Base-by-base conservation (phyloP, 441 rosid genomes). In the Erodium moschatum region DNA sequence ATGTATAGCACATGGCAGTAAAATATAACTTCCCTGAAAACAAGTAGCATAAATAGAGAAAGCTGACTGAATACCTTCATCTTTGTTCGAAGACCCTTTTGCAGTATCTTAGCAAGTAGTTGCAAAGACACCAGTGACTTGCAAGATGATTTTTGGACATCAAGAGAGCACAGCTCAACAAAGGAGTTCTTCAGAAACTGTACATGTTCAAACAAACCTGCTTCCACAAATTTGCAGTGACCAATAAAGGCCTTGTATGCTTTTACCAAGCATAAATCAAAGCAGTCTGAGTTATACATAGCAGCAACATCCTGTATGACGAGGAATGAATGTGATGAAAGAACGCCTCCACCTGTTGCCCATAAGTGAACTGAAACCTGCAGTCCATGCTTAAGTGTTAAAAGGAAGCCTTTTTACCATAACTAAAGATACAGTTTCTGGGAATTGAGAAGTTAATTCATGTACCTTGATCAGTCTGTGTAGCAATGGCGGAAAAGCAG, bases 291-390 rank as follows among this genome's bases (percentile, higher is more conserved):
- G 79, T 80, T 82, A 64, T 84, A 91, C 64, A 81, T 77, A 70
- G 71, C 50, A 69, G 85, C 81, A 71, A 90, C 87, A 67, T 80
- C 91, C 75, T 77, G 84, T 65, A 90, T 76, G 69, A 87, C 42
- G 58, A 85, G 81, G 81, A 85, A 86, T 64, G 96, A 81, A 29
- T 79, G 81, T 70, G 78, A 74, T 0, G 97, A 85, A 50, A 86
- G 75, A 69, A 69, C 72, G 73, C 74, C 85, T 70, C 87, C 84
- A 68, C 94, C 82, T 0, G 94, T 90, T 62, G 86, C 87, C 99
- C 97, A 91, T 70, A 91, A 69, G 76, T 89, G 87, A 74, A 91
- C 75, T 18, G 86, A 79, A 73, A 80, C 71, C 99, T 94, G 90
- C 79, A 82, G 65, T 68, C 54, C 80, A 63, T 42, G 35, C 6